Evolutionary conservation across 1,284 basidiomycete genomes (phyloP).

Genomic region (Ceratobasidium theobromae): DNA sequence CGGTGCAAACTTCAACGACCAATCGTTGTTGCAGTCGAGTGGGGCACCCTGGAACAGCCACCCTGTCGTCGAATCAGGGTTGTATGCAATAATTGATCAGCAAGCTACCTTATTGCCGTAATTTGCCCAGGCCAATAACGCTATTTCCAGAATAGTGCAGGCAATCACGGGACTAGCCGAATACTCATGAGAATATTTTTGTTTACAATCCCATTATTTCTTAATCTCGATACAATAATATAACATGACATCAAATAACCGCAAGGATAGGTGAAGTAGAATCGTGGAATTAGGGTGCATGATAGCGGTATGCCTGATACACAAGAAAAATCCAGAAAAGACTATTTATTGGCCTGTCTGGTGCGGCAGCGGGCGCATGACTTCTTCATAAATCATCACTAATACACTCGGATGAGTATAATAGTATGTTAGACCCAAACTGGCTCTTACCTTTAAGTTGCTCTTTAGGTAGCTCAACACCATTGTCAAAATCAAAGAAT

Average conservation of each 20-base stretch:
- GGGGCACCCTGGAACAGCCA: background rate
- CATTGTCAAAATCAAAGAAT: constrained; percentile 85
- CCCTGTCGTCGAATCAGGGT: background rate
- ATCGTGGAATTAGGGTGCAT: constrained; percentile 19
- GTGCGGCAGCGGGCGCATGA: constrained; percentile 36
- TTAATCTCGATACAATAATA: constrained; percentile 3
- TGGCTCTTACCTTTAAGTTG: constrained; percentile 62
- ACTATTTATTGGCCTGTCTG: background rate
- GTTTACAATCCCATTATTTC: constrained; percentile 8
- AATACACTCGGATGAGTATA: background rate
- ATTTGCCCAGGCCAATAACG: background rate
- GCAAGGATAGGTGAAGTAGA: background rate
- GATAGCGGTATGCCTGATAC: background rate
- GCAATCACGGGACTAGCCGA: background rate
- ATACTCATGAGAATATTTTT: background rate
- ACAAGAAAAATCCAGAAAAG: background rate
- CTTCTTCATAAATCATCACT: constrained; percentile 41
- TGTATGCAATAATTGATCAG: no score
- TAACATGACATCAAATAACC: constrained; percentile 13
- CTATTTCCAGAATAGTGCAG: background rate
- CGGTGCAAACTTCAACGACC: background rate
- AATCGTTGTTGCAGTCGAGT: background rate
- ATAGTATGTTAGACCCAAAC: background rate
- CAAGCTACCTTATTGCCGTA: no score
- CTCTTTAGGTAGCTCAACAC: constrained; percentile 58